Base-by-base conservation (phyloP, 129 eudicot genomes). In the Chrysanthemum lavandulifolium region DNA sequence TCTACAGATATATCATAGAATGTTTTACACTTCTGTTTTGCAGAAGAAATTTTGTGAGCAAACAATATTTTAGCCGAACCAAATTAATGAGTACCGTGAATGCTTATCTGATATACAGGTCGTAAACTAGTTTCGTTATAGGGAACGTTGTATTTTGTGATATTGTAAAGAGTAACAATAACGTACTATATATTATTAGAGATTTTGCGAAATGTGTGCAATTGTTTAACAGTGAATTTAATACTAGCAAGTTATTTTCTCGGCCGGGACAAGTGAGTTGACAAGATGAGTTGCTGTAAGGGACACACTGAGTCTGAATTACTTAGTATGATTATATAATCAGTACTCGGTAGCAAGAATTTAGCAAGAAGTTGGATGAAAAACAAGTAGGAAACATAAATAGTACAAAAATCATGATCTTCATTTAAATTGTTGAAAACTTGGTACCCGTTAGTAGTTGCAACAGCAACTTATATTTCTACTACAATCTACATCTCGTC, bases 381-480 rank as follows among this genome's bases (percentile, higher is more conserved):
- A 13, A 70, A 56, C 15, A 70, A 13, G 62, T 55, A 70, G 16
- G 10, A 62, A 16, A 53, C 16, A 27, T 27, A 69, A 53, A 69
- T 10, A 61, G 23, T 53, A 69, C 4, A n/a, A 21, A 72, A 40
- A 15, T 52, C 65, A 63, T 48, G 60, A 13, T 29, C 18, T 74
- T 70, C 40, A 29, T 21, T 27, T 36, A 50, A 11, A 74, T 52
- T 40, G 78, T 74, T 74, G 63, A 14, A 33, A 63, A 19, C 53
- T 63, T 29, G 78, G 78, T 64, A 33, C 16, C 21, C 45, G 0
- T 73, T 73, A 72, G 60, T 61, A 61, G 33, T 55, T 29, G 18
- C 7, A 54, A 29, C 65, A 72, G 43, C 67, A 40, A 58, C 76
- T 72, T 58, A 16, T 19, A 23, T 59, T 43, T 21, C 23, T 72